Evolutionary conservation across 768 basidiomycete genomes (phyloP).

Genomic region (Cubamyces sp.): DNA sequence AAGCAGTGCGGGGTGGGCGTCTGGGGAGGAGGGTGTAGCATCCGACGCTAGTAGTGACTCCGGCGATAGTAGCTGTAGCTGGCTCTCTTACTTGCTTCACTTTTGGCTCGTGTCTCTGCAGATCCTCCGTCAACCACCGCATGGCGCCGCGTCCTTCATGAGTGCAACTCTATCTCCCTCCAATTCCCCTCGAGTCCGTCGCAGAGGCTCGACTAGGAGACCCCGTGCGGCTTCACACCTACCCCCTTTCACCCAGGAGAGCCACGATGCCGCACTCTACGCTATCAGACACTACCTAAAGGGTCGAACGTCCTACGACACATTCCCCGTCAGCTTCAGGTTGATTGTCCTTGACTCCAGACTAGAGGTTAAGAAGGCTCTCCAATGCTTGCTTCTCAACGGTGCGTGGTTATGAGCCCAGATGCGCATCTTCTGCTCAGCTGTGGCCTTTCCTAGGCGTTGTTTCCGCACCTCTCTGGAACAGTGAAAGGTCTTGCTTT

Average conservation of each 20-base stretch:
- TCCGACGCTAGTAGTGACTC: too few relatives aligned
- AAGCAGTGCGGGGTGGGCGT: background rate
- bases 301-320: conserved; percentile 89
- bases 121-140: conserved; percentile 11
- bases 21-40: background rate
- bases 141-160: conserved; percentile 39
- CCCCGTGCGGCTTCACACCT: conserved; percentile 63
- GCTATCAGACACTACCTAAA: conserved; percentile 83
- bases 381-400: conserved; percentile 85
- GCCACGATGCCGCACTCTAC: conserved; percentile 69
- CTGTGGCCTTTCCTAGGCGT: conserved; percentile 62
- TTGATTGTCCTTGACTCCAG: conserved; percentile 96
- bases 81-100: background rate
- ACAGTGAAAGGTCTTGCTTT: conserved; percentile 90
- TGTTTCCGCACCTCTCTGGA: conserved; percentile 97
- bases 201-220: conserved; percentile 59
- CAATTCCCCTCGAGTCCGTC: conserved; percentile 55
- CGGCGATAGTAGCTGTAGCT: too few relatives aligned
- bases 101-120: conserved; percentile 2
- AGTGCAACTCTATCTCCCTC: conserved; percentile 53
- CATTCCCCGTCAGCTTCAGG: conserved; percentile 95
- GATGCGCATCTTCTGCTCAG: conserved; percentile 12
- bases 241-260: conserved; percentile 55
- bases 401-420: conserved; percentile 43
- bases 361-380: conserved; percentile 93